phyloP scores from a whole-genome alignment of 2,329 filamentous ascomycete genomes.

The Penicillium capsulatum region DNA sequence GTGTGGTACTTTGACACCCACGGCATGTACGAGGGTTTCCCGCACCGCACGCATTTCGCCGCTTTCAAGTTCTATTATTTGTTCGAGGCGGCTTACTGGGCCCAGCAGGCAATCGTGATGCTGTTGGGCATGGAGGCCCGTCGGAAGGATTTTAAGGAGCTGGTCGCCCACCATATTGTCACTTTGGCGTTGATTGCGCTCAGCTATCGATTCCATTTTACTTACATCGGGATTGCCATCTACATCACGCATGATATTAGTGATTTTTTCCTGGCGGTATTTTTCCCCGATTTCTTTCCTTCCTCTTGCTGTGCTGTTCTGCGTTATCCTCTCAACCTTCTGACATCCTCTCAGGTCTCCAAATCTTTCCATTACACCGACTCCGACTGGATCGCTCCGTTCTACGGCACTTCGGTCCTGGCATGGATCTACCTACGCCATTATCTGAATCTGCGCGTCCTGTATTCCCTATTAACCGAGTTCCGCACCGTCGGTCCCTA shows the following conservation, averaged over 20 bases:
- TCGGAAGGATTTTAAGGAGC: conserved; percentile 85
- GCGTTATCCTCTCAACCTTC: no score
- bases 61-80: conserved; percentile 90
- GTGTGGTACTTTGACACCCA: conserved; percentile 90
- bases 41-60: conserved; percentile 71
- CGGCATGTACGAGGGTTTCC: conserved; percentile 82
- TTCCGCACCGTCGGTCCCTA: conserved; percentile 42
- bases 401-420: conserved; percentile 73
- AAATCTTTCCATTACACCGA: conserved; percentile 88
- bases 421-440: conserved; percentile 86
- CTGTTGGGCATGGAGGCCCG: conserved; percentile 82
- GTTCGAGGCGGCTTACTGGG: conserved; percentile 88
- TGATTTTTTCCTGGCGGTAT: conserved; percentile 86
- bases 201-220: conserved; percentile 92
- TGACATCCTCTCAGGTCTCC: no score
- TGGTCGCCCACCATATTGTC: conserved; percentile 83
- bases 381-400: conserved; percentile 67
- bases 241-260: conserved; percentile 90
- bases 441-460: conserved; percentile 49
- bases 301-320: not conserved
- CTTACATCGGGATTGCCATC: conserved; percentile 83
- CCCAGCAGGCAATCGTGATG: conserved; percentile 83
- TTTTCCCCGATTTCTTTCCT: no score
- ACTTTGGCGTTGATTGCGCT: conserved; percentile 73
- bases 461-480: conserved; percentile 39